Conservation (phyloP, 2,329 filamentous ascomycete genomes). For the Pseudogymnoascus verrucosus region DNA sequence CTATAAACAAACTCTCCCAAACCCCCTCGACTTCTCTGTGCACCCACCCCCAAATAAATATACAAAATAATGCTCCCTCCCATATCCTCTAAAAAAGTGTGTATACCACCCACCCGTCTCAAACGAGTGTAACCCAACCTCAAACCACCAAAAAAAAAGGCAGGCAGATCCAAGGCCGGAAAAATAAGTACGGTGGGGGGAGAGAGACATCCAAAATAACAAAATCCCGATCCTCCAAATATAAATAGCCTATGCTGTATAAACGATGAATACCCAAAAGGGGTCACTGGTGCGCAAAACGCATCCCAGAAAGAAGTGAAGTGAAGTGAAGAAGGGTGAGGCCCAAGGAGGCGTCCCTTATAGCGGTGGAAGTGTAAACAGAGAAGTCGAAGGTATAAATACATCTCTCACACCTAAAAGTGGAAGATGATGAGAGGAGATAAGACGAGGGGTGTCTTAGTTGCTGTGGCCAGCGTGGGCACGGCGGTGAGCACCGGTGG, state of each 20-base stretch:
- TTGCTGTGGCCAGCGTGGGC: neutral
- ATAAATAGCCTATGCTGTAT: conserved; percentile 6
- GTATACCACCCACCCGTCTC: conserved; percentile 6
- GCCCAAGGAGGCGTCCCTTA: neutral
- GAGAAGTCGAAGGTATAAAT: conserved; percentile 8
- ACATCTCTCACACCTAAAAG: conserved; percentile 4
- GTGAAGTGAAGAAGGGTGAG: neutral
- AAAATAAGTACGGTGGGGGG: neutral
- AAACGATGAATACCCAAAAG: conserved; percentile 2
- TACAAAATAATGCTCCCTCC: neutral
- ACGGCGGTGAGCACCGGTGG: neutral
- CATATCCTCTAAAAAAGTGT: neutral
- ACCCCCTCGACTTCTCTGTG: neutral
- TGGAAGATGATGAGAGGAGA: conserved; percentile 1
- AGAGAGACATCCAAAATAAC: neutral
- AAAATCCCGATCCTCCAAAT: neutral
- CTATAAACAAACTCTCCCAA: neutral
- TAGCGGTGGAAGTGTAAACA: neutral
- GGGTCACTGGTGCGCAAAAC: neutral
- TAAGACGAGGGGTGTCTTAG: neutral
- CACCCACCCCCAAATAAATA: neutral
- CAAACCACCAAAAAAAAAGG: neutral
- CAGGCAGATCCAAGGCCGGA: neutral
- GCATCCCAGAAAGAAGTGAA: neutral
- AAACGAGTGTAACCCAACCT: conserved; percentile 5